Base-by-base conservation (phyloP, 2,329 filamentous ascomycete genomes). In the Arthrobotrys sphaeroides region DNA sequence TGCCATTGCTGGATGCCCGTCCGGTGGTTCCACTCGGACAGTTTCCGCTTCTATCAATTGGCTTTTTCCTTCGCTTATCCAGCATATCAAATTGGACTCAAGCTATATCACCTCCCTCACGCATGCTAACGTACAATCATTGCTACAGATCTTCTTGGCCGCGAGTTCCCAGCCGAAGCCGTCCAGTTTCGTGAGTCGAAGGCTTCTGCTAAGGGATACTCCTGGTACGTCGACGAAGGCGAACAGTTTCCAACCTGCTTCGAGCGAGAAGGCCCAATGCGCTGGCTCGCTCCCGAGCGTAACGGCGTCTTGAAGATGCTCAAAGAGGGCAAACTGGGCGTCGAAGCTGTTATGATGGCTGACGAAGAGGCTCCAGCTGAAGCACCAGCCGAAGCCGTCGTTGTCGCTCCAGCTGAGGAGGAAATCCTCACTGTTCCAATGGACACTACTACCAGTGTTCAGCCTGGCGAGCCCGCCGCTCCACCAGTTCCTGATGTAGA, bases 321-420 rank as follows among this genome's bases (percentile, higher is more conserved):
- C 18, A 74, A 74, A 40, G 70, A 74, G n/a, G 70, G 70, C 16
- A 74, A 74, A 45, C 70, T 74, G 5, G 70, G 70, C 24, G 70
- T 74, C 13, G 70, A 74, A 28, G 70, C 70, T 5, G 70, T 74
- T 33, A 74, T 74, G 70, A 74, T 74, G 70, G 70, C 70, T 10
- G 70, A 74, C 10, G 70, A 74, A 20, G 70, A 74, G 26, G 61
- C 45, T 31, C 49, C 62, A 9, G 55, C 70, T 26, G 70, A 74
- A 16, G 31, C 62, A 28, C 55, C 62, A 20, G 62, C 62, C 20
- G 70, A 74, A 12, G 55, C 31, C 18, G 43, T 64, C 47, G 62
- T 31, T 36, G 51, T 31, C 38, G 16, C 51, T 24, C 68, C 61
- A 47, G 36, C 62, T 4, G 70, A 68, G 28, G 64, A 67, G 12